phyloP scores from a whole-genome alignment of 306 rosid species.

The Rosa lucieae region DNA sequence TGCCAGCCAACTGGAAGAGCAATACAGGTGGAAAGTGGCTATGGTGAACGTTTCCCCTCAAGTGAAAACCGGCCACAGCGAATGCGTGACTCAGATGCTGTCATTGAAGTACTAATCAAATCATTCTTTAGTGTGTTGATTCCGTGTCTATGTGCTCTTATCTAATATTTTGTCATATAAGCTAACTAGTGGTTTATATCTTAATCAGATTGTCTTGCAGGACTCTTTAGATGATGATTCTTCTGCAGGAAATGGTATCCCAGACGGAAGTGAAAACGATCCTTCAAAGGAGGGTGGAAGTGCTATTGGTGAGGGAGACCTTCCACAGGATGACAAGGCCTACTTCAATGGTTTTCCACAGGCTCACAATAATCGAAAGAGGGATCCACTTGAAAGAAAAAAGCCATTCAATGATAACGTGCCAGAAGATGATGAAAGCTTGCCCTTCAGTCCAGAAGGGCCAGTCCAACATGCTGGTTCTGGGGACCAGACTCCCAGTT shows the following conservation, averaged over 20 bases:
- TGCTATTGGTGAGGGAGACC: conserved; percentile 48
- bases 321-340: conserved; percentile 43
- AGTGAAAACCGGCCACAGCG: conserved; percentile 95
- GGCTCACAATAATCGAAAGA: conserved; percentile 44
- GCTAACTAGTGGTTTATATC: conserved; percentile 33
- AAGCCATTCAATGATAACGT: conserved; percentile 37
- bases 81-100: conserved; percentile 93
- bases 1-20: conserved; percentile 99
- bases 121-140: conserved; percentile 16
- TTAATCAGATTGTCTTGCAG: conserved; percentile 88
- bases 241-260: conserved; percentile 56
- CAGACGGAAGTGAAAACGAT: conserved; percentile 57
- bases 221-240: conserved; percentile 77
- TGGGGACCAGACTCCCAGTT: conserved; percentile 43
- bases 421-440: conserved; percentile 45
- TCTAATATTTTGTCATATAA: conserved; percentile 13
- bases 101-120: conserved; percentile 78
- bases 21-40: conserved; percentile 98
- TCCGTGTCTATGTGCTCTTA: conserved; percentile 10
- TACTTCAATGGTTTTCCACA: conserved; percentile 47
- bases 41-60: conserved; percentile 94
- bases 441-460: conserved; percentile 44
- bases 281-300: conserved; percentile 48
- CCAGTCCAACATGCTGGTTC: conserved; percentile 42
- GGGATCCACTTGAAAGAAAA: conserved; percentile 58